Conservation (phyloP, 148 eudicot species). For the Rhododendron mucronatum region DNA sequence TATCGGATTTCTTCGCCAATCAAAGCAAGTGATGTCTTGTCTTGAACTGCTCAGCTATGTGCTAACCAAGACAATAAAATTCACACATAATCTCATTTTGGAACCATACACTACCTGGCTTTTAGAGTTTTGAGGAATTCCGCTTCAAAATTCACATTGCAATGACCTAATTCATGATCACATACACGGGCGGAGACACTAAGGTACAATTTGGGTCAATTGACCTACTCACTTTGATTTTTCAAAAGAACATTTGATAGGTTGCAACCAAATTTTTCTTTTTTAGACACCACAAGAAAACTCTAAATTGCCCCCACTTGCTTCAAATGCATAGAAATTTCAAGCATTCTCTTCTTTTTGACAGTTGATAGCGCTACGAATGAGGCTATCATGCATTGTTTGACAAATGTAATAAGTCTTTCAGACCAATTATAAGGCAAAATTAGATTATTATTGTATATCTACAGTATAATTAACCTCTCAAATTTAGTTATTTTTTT, state of each 20-base stretch:
- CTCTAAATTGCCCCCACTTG: not conserved
- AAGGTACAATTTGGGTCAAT: no score
- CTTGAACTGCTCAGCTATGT: not conserved
- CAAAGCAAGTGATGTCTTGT: not conserved
- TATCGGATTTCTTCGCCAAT: not conserved
- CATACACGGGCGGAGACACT: no score
- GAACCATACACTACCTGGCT: not conserved
- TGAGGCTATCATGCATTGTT: not conserved
- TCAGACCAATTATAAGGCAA: not conserved
- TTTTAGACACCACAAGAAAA: not conserved
- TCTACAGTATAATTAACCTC: no score
- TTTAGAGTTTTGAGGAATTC: not conserved
- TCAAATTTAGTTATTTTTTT: no score
- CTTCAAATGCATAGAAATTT: not conserved
- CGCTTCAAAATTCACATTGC: not conserved
- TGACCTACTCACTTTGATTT: not conserved
- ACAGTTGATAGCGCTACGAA: not conserved
- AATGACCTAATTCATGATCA: no score
- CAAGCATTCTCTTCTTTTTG: not conserved
- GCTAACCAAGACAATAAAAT: not conserved
- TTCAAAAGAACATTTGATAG: not conserved
- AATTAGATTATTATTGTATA: no score
- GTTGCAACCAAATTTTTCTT: not conserved
- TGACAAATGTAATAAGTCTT: not conserved
- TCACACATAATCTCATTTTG: not conserved